A percentile compares a stretch with the other conserved stretches of the same genome.
These are phyloP conservation scores for Ramicandelaber brevisporus DNA, from an alignment of 192 early-diverging fungal genomes.

Conservation along the genomic window DNA sequence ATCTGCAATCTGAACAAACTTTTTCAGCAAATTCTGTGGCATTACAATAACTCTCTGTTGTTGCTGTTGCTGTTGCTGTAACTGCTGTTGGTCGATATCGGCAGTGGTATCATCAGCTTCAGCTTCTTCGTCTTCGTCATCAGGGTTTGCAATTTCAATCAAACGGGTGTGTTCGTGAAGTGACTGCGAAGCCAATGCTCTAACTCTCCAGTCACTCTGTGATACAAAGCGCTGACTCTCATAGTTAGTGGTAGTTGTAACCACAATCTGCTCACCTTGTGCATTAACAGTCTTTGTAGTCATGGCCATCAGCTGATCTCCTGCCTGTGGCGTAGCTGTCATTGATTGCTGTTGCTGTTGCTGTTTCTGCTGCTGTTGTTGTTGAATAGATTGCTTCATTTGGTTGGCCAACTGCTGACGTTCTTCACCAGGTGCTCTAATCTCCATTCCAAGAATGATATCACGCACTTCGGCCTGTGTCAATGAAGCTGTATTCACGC, in stretches of 20 bases:
- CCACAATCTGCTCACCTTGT: conserved; percentile 94
- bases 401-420: conserved; percentile 95
- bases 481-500: conserved; percentile 87
- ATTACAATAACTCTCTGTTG: conserved; percentile 93
- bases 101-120: too few species aligned
- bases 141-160: conserved; percentile 88
- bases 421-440: conserved; percentile 84
- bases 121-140: conserved; percentile 90
- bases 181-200: conserved; percentile 93
- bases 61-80: too few species aligned
- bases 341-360: too few species aligned
- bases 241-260: conserved; percentile 91
- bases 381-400: conserved; percentile 83
- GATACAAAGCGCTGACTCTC: conserved; percentile 93
- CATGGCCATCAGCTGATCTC: conserved; percentile 80
- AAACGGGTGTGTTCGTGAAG: conserved; percentile 85
- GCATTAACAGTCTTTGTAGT: conserved; percentile 93
- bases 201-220: conserved; percentile 96
- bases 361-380: too few species aligned
- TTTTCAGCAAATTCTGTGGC: conserved; percentile 92
- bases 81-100: too few species aligned
- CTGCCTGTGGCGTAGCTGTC: too few species aligned
- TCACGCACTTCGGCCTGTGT: conserved; percentile 94
- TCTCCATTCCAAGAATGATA: conserved; percentile 98
- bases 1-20: conserved; percentile 88